phyloP scores from a whole-genome alignment of 495 filamentous ascomycete genomes.

The Hypoxylon crocopeplum region DNA sequence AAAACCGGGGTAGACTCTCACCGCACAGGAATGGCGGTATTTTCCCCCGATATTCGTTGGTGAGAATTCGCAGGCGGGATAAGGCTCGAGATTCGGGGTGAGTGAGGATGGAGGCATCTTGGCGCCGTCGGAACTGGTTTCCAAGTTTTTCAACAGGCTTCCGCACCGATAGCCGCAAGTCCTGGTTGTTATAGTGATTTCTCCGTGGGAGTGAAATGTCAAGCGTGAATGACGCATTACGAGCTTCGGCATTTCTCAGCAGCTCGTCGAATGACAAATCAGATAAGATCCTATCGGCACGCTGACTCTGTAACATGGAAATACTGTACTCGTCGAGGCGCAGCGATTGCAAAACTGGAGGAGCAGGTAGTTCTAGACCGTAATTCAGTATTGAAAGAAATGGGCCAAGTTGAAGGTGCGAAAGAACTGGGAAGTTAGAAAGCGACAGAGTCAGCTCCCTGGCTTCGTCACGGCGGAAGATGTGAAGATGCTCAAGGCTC shows the following conservation, averaged over 20 bases:
- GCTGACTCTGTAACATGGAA: background rate
- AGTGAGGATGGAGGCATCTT: background rate
- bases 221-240: constrained; percentile 5
- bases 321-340: constrained; percentile 2
- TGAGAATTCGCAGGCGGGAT: constrained; percentile 22
- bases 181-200: background rate
- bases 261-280: constrained; percentile 7
- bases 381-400: background rate
- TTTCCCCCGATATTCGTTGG: background rate
- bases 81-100: background rate
- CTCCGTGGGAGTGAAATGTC: constrained; percentile 9
- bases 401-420: constrained; percentile 23
- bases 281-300: background rate
- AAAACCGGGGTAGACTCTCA: constrained; percentile 3
- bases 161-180: background rate
- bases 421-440: constrained; percentile 18
- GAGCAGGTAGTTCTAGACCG: constrained; percentile 1
- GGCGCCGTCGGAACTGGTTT: constrained; percentile 1
- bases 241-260: constrained; percentile 12
- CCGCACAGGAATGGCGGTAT: constrained; percentile 14
- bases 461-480: background rate
- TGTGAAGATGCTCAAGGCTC: constrained; percentile 12
- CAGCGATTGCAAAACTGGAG: constrained; percentile 5
- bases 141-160: background rate
- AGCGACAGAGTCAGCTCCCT: constrained; percentile 13